Evolutionary conservation across 192 early-diverging fungal genomes (phyloP).

Genomic region (Gigaspora rosea): DNA sequence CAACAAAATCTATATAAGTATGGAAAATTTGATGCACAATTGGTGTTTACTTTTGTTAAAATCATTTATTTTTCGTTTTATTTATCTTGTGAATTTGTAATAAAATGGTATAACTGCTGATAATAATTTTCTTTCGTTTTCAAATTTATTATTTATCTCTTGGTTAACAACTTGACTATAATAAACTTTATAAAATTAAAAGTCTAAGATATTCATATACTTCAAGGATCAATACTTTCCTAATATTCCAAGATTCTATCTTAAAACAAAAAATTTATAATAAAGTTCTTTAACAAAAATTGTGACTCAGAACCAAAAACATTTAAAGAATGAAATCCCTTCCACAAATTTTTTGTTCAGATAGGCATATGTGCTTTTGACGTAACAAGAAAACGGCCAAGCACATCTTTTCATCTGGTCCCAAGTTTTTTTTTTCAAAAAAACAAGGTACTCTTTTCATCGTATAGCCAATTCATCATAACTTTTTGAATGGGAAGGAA

Average conservation of each 20-base stretch:
- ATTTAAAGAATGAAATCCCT: neutral
- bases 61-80: too few species aligned
- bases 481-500: conserved; percentile 17
- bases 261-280: too few species aligned
- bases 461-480: conserved; percentile 17
- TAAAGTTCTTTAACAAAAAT: neutral
- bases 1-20: neutral
- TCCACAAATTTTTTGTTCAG: conserved; percentile 20
- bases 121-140: too few species aligned
- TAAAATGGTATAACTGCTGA: too few species aligned
- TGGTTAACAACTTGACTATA: too few species aligned
- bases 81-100: too few species aligned
- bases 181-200: too few species aligned
- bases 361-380: conserved; percentile 7
- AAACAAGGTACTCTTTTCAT: conserved; percentile 23
- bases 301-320: too few species aligned
- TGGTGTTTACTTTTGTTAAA: neutral
- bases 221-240: too few species aligned
- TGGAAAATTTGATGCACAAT: neutral
- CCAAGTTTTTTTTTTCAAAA: conserved; percentile 8
- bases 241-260: too few species aligned
- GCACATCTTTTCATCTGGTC: conserved; percentile 21
- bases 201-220: too few species aligned
- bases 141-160: too few species aligned
- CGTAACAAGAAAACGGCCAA: conserved; percentile 18